Conservation (phyloP, 352 stramenopile genomes). For the Pythium plurisporium region DNA sequence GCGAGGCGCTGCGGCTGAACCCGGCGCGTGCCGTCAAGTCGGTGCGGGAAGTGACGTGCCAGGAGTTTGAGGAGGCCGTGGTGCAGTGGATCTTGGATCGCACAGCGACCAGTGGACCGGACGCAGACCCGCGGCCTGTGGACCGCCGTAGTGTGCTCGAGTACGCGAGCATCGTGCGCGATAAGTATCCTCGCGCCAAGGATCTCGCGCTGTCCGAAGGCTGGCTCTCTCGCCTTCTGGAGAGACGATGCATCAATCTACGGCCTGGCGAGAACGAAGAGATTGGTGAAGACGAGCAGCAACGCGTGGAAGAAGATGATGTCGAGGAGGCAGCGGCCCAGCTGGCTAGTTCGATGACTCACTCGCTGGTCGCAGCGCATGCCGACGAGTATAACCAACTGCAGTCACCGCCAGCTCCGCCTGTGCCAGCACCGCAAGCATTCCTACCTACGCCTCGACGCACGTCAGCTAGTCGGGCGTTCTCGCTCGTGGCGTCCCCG, state of each 20-base stretch:
- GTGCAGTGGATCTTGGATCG: slow-evolving; percentile 1
- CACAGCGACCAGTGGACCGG: neutral
- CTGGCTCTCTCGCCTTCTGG: slow-evolving; percentile 7
- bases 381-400: no score
- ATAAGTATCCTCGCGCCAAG: neutral
- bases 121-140: neutral
- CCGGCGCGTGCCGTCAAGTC: slow-evolving; percentile 9
- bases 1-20: slow-evolving; percentile 10
- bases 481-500: neutral
- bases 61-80: slow-evolving; percentile 1
- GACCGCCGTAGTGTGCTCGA: slow-evolving; percentile 1
- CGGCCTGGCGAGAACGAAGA: neutral
- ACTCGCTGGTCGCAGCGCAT: no score
- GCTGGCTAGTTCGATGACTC: no score
- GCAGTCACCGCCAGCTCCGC: no score
- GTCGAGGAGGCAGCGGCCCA: no score
- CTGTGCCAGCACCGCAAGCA: no score
- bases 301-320: no score
- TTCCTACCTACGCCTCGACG: no score
- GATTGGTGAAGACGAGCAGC: neutral
- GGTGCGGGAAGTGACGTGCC: slow-evolving; percentile 7
- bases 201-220: slow-evolving; percentile 10
- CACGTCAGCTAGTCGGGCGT: no score
- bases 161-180: neutral
- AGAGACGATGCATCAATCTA: neutral